These are phyloP conservation scores for Rutstroemia sp. DNA, from an alignment of 2,329 filamentous ascomycete species.

Conservation along the genomic window DNA sequence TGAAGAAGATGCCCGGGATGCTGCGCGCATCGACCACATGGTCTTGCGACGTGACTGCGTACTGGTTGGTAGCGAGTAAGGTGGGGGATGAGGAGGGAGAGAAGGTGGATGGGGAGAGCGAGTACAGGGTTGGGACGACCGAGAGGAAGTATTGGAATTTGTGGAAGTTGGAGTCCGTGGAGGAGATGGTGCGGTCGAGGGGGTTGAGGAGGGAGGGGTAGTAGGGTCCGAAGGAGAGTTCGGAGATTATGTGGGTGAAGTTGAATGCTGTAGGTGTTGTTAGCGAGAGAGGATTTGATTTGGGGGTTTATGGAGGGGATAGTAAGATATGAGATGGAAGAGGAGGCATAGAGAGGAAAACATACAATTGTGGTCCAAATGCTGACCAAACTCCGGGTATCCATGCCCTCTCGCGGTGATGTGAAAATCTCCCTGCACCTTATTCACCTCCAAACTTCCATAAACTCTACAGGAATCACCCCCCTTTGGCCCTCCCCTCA, in stretches of 20 bases:
- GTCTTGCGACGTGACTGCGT: constrained; percentile 89
- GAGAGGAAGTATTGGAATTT: constrained; percentile 98
- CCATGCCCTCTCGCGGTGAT: constrained; percentile 93
- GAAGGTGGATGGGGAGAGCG: constrained; percentile 40
- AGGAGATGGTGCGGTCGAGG: constrained; percentile 81
- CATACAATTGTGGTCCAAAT: constrained; percentile 76
- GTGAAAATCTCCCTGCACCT: constrained; percentile 96
- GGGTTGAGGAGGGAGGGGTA: constrained; percentile 92
- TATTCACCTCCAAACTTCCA: constrained; percentile 86
- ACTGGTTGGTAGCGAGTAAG: constrained; percentile 75
- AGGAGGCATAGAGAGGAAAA: not conserved
- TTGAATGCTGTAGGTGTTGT: constrained; percentile 65
- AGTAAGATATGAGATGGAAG: not conserved
- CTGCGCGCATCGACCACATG: constrained; percentile 59
- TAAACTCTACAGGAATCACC: constrained; percentile 81
- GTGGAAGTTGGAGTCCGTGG: constrained; percentile 72
- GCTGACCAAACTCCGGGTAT: constrained; percentile 71
- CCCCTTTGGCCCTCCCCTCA: constrained; percentile 32
- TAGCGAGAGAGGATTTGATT: constrained; percentile 19
- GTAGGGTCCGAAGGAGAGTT: constrained; percentile 94
- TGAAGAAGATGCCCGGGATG: constrained; percentile 92
- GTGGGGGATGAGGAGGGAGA: constrained; percentile 41
- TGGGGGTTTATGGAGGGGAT: not conserved
- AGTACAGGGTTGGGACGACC: constrained; percentile 91
- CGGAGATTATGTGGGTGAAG: constrained; percentile 93